Conservation (phyloP, 495 filamentous ascomycete species). For the Emericellopsis terricola region DNA sequence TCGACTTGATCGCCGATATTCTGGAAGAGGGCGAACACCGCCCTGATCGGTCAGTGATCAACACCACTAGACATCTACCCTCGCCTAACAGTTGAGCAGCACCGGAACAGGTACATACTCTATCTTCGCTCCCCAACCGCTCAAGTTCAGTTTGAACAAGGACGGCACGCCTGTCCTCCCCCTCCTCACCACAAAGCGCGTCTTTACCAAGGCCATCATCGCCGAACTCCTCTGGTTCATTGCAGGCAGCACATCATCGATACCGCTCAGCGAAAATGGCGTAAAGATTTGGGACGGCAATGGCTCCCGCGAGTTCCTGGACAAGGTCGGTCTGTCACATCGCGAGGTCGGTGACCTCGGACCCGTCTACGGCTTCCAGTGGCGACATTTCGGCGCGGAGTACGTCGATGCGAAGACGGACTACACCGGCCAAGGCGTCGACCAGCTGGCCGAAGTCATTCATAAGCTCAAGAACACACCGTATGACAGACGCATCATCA, state of each 20-base stretch:
- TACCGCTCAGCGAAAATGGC: conserved; percentile 51
- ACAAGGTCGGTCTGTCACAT: conserved; percentile 59
- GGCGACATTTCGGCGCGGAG: conserved; percentile 90
- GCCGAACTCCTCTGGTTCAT: conserved; percentile 97
- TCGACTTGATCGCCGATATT: conserved; percentile 58
- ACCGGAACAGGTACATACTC: conserved; percentile 87
- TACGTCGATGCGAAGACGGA: conserved; percentile 66
- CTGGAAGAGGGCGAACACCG: conserved; percentile 59
- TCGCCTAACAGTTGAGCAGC: conserved; percentile 16
- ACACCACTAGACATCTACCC: neutral
- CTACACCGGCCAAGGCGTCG: conserved; percentile 76
- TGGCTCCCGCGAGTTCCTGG: conserved; percentile 74
- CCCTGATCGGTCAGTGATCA: conserved; percentile 43
- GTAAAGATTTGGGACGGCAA: conserved; percentile 99
- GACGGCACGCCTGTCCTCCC: conserved; percentile 49
- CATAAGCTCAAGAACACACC: conserved; percentile 64
- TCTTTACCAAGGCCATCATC: conserved; percentile 80
- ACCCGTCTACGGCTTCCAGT: conserved; percentile 96
- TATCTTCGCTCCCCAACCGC: conserved; percentile 67
- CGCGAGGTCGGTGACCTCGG: conserved; percentile 79
- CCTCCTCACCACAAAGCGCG: conserved; percentile 90
- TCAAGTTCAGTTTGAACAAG: conserved; percentile 69
- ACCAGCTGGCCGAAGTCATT: conserved; percentile 78
- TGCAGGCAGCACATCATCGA: conserved; percentile 58
- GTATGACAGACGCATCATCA: conserved; percentile 75